Conservation (phyloP, 2,329 filamentous ascomycete genomes). For the Penicillium polonicum region DNA sequence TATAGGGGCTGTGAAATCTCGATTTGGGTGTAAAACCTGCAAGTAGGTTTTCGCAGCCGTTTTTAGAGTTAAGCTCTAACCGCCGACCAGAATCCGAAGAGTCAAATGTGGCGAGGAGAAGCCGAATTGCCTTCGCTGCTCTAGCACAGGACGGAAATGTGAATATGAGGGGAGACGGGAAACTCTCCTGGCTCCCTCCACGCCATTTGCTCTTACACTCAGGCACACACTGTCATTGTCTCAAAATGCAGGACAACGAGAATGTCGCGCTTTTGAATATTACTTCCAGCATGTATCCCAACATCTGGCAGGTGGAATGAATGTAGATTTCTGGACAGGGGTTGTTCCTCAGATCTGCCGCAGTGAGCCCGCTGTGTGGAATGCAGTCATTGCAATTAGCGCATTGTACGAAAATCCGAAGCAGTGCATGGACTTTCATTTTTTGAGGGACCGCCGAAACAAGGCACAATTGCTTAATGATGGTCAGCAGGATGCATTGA, state of each 20-base stretch:
- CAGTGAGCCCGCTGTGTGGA: conserved; percentile 27
- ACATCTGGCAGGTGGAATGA: conserved; percentile 15
- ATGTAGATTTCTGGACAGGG: conserved; percentile 24
- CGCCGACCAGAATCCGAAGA: conserved; percentile 13
- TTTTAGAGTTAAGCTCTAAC: not conserved
- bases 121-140: conserved; percentile 21
- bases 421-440: conserved; percentile 12
- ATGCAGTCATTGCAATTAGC: conserved; percentile 27
- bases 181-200: not conserved
- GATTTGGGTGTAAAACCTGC: conserved; percentile 20
- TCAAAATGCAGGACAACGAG: conserved; percentile 10
- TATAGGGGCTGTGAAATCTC: conserved; percentile 14
- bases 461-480: not conserved
- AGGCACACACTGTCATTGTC: not conserved
- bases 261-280: conserved; percentile 28
- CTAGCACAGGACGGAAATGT: conserved; percentile 21
- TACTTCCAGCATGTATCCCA: conserved; percentile 23
- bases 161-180: conserved; percentile 11
- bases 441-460: not conserved
- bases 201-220: not conserved
- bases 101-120: conserved; percentile 31
- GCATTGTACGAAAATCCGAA: conserved; percentile 20
- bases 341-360: conserved; percentile 23
- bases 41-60: conserved; percentile 10
- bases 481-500: conserved; percentile 23